These are phyloP conservation scores for Agarophyton chilense DNA, from an alignment of 23 red algal species.

Conservation along the genomic window DNA sequence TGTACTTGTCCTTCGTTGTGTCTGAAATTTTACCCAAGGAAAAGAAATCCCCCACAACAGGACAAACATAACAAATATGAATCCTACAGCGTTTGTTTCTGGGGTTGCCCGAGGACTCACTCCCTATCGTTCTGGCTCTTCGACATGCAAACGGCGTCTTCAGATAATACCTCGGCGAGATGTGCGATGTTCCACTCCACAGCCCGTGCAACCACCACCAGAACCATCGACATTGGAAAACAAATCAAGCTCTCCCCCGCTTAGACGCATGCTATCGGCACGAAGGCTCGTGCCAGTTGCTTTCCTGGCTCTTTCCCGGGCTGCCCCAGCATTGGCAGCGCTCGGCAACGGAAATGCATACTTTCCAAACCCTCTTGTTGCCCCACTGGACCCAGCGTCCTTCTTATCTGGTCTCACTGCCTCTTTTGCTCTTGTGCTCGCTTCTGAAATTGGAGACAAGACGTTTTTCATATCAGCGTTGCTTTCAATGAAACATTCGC, in stretches of 20 bases:
- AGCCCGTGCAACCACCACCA: neutral
- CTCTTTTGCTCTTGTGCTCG: constrained; percentile 86
- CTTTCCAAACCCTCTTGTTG: constrained; percentile 26
- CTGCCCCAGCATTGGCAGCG: neutral
- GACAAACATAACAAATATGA: neutral
- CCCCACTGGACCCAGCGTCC: constrained; percentile 44
- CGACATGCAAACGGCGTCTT: neutral
- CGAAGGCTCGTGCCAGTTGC: neutral
- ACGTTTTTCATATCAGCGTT: constrained; percentile 98
- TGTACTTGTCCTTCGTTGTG: too few species aligned
- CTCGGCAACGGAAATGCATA: neutral
- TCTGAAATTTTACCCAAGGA: neutral
- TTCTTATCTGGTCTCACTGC: constrained; percentile 67
- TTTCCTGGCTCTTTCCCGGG: neutral
- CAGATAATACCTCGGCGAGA: neutral
- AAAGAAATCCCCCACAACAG: neutral
- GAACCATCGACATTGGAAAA: neutral
- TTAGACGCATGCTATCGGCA: neutral
- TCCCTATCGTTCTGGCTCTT: neutral
- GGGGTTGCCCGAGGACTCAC: neutral
- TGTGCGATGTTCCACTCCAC: neutral
- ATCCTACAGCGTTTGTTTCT: neutral
- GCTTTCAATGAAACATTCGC: constrained; percentile 92
- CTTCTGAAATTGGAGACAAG: constrained; percentile 97
- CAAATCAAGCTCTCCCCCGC: neutral